phyloP scores from a whole-genome alignment of 1,139 yeast species.

The Nematodospora anomalae region DNA sequence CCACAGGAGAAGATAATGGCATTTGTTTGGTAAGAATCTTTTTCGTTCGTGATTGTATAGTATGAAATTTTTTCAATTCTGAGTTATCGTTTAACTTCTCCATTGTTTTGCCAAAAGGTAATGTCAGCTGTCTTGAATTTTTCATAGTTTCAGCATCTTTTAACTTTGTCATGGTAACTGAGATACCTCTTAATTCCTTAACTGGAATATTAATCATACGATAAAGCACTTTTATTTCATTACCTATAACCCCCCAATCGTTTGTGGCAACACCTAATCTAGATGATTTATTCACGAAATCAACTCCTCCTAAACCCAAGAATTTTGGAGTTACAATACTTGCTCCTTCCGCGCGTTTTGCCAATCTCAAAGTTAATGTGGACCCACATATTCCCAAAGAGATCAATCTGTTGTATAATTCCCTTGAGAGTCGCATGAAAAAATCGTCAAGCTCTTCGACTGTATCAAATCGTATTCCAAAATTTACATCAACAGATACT shows the following conservation, averaged over 20 bases:
- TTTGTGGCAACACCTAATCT: conserved; percentile 64
- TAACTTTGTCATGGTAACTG: conserved; percentile 64
- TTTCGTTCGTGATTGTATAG: not conserved
- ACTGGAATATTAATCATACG: conserved; percentile 62
- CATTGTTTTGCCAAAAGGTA: conserved; percentile 31
- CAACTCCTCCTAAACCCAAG: conserved; percentile 84
- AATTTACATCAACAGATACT: conserved; percentile 85
- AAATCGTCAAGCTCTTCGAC: conserved; percentile 64
- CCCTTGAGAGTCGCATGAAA: conserved; percentile 56
- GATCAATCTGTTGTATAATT: conserved; percentile 54
- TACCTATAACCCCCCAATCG: conserved; percentile 59
- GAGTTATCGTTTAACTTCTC: conserved; percentile 2
- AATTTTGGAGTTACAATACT: conserved; percentile 75
- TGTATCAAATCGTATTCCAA: conserved; percentile 77
- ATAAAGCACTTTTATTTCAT: conserved; percentile 59
- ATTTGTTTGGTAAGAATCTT: not conserved
- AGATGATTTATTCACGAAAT: conserved; percentile 57
- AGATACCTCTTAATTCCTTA: conserved; percentile 73
- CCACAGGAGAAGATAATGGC: not conserved
- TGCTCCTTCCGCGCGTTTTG: conserved; percentile 63
- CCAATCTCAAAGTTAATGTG: conserved; percentile 60
- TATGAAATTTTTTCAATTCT: not conserved
- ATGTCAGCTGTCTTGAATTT: conserved; percentile 38
- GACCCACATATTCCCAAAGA: conserved; percentile 54
- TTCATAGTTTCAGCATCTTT: conserved; percentile 35